Conservation (phyloP, 139 green algal genomes). For the Chlorella sp. region DNA sequence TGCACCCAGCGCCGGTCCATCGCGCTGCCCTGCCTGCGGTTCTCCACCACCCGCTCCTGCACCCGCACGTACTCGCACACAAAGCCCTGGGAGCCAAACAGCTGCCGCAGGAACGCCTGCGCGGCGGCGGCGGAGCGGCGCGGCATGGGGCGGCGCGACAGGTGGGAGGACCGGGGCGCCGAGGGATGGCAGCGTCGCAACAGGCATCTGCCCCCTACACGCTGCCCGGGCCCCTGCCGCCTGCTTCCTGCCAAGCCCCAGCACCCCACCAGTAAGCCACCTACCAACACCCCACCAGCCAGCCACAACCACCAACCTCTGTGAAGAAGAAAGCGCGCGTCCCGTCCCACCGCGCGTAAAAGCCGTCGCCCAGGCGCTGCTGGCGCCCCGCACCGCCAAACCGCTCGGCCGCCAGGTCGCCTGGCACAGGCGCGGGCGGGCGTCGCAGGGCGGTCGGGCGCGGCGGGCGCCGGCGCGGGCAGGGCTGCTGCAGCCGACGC, state of each 20-base stretch:
- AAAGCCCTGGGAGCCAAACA: slow-evolving; percentile 68
- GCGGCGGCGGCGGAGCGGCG: no score
- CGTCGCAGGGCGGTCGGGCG: no score
- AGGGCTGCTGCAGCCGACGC: no score
- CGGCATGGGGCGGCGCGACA: neutral
- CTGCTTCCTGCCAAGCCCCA: no score
- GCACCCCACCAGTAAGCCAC: neutral
- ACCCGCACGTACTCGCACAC: slow-evolving; percentile 43
- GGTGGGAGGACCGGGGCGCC: neutral
- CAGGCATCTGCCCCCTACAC: neutral
- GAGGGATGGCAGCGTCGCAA: neutral
- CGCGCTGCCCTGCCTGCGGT: slow-evolving; percentile 52
- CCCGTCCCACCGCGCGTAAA: slow-evolving; percentile 82
- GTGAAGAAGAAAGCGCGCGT: slow-evolving; percentile 85
- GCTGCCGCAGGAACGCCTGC: slow-evolving; percentile 30
- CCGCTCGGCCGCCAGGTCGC: slow-evolving; percentile 68
- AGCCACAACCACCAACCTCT: slow-evolving; percentile 33
- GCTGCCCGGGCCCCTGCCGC: no score
- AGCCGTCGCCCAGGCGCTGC: slow-evolving; percentile 54
- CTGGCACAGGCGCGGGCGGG: no score
- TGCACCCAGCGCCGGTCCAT: slow-evolving; percentile 86
- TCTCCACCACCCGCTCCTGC: slow-evolving; percentile 60
- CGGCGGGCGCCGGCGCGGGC: no score
- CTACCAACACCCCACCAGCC: neutral
- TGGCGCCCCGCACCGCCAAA: slow-evolving; percentile 20